A percentile compares a stretch with the other conserved stretches of the same genome.
phyloP scores from a whole-genome alignment of 805 yeast species.

The Pichia kluyveri region DNA sequence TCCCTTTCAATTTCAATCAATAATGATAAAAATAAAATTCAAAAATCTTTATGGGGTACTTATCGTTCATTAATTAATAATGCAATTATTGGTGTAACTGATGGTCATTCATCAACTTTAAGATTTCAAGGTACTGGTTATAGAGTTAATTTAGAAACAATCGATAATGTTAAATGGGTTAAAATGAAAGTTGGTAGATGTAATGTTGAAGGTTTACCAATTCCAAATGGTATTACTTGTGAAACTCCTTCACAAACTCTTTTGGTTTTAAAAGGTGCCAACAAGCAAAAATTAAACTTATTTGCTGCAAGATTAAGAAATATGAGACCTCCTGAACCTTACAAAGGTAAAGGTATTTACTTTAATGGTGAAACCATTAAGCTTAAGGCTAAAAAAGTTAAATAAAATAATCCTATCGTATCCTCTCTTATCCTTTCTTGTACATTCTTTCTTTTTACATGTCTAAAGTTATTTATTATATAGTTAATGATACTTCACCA shows the following conservation, averaged over 20 bases:
- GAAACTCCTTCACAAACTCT: conserved; percentile 79
- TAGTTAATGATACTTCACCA: neutral
- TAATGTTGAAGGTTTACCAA: conserved; percentile 60
- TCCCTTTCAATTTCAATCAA: conserved; percentile 25
- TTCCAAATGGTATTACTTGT: conserved; percentile 73
- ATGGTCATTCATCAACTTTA: conserved; percentile 82
- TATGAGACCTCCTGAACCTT: conserved; percentile 94
- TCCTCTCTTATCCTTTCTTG: neutral
- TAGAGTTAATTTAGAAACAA: conserved; percentile 70
- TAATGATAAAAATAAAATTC: conserved; percentile 58
- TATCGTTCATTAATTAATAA: conserved; percentile 70
- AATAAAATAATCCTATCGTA: conserved; percentile 39
- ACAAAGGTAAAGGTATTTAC: conserved; percentile 96
- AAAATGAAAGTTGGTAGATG: conserved; percentile 85
- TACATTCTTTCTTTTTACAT: neutral
- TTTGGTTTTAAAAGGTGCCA: conserved; percentile 74
- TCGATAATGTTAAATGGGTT: conserved; percentile 45
- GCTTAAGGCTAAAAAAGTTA: conserved; percentile 87
- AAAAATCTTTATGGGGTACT: conserved; percentile 94
- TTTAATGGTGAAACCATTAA: conserved; percentile 86
- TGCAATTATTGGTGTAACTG: conserved; percentile 79
- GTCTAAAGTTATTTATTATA: too few species aligned
- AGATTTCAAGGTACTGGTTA: conserved; percentile 96
- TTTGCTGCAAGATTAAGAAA: conserved; percentile 85
- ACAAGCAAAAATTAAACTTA: conserved; percentile 77